These are phyloP conservation scores for Leccinum variicolor DNA, from an alignment of 768 basidiomycete species.

Conservation along the genomic window DNA sequence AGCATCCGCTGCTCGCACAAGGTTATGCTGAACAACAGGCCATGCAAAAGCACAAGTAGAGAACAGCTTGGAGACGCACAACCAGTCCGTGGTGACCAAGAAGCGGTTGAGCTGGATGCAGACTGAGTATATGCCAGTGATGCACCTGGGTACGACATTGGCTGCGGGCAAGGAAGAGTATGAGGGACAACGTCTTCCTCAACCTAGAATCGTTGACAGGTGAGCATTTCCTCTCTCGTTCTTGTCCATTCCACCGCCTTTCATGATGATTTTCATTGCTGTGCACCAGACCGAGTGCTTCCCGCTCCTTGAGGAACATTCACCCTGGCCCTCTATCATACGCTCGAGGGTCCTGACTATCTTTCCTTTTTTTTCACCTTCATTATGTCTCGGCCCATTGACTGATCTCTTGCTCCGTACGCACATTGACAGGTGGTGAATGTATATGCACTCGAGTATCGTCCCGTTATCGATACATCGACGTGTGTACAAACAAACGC, in stretches of 20 bases:
- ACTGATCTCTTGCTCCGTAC: background rate
- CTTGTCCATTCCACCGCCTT: too few species aligned
- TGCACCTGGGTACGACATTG: slow-evolving; percentile 50
- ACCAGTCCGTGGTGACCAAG: slow-evolving; percentile 73
- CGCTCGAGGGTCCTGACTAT: too few species aligned
- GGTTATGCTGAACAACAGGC: slow-evolving; percentile 89
- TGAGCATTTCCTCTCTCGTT: too few species aligned
- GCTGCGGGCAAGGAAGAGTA: slow-evolving; percentile 54
- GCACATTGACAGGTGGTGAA: background rate
- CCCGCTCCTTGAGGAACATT: background rate
- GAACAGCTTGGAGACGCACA: slow-evolving; percentile 51
- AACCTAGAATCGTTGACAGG: too few species aligned
- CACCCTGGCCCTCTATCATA: slow-evolving; percentile 22
- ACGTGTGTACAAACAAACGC: background rate
- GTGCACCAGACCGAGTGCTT: slow-evolving; percentile 9
- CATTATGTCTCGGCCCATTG: background rate
- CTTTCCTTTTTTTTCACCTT: background rate
- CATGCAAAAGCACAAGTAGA: slow-evolving; percentile 63
- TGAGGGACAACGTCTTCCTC: too few species aligned
- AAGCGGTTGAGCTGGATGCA: slow-evolving; percentile 67
- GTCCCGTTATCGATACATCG: too few species aligned
- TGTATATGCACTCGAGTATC: too few species aligned
- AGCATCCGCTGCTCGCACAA: slow-evolving; percentile 76
- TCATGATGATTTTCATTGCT: background rate
- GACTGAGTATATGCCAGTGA: slow-evolving; percentile 60